Evolutionary conservation across 2,329 filamentous ascomycete genomes (phyloP).

Genomic region (Colletotrichum sansevieriae): DNA sequence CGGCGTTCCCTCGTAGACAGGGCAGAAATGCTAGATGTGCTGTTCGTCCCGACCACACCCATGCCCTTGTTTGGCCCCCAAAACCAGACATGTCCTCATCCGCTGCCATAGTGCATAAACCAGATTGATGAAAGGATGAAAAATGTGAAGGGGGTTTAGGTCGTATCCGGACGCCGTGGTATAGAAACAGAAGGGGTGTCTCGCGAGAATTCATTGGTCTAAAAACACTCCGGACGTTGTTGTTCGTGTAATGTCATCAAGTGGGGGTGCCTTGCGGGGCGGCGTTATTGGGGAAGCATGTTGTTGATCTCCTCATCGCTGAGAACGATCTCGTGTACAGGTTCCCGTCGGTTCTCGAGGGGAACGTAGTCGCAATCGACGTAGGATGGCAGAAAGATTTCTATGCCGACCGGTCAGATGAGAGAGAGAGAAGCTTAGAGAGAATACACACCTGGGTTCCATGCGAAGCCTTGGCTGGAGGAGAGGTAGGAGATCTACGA

Average conservation of each 20-base stretch:
- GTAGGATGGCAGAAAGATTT: conserved; percentile 86
- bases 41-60: conserved; percentile 30
- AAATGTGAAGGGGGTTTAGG: conserved; percentile 23
- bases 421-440: not conserved
- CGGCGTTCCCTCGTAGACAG: conserved; percentile 3
- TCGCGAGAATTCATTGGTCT: conserved; percentile 46
- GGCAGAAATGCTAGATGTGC: conserved; percentile 34
- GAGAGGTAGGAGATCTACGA: conserved; percentile 83
- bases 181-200: conserved; percentile 35
- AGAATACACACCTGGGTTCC: conserved; percentile 77
- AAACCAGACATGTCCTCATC: conserved; percentile 30
- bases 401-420: conserved; percentile 54
- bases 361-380: conserved; percentile 80
- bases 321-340: conserved; percentile 81
- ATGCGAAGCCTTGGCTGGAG: conserved; percentile 83
- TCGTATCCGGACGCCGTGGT: conserved; percentile 40
- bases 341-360: conserved; percentile 81
- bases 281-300: conserved; percentile 73
- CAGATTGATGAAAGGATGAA: conserved; percentile 29
- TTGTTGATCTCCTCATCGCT: conserved; percentile 81
- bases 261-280: conserved; percentile 19
- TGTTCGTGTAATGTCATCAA: conserved; percentile 26
- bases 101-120: conserved; percentile 25
- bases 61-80: conserved; percentile 19
- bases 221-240: conserved; percentile 43